Percentiles rank a stretch among this genome's conserved stretches.
Conservation (phyloP, 345 rosid genomes). For the Balakata baccata region DNA sequence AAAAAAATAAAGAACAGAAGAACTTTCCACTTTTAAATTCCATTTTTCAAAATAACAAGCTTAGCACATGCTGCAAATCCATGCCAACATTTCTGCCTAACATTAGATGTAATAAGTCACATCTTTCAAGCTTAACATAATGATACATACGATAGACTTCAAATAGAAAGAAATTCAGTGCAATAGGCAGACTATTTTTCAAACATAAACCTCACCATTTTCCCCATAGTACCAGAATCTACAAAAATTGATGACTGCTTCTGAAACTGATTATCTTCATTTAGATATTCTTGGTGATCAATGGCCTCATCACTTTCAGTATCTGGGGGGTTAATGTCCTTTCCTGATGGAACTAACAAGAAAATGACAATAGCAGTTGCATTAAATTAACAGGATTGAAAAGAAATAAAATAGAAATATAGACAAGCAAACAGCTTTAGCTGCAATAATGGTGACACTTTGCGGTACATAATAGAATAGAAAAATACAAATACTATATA, state of each 20-base stretch:
- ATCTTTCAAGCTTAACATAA: background rate
- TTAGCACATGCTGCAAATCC: slow-evolving; percentile 5
- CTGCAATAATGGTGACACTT: background rate
- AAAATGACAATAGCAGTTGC: slow-evolving; percentile 8
- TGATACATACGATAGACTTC: background rate
- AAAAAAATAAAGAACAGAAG: background rate
- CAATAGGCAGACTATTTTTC: background rate
- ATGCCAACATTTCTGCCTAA: background rate
- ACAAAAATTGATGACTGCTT: slow-evolving; percentile 20
- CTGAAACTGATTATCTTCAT: slow-evolving; percentile 30
- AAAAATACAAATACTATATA: background rate
- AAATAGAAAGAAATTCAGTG: slow-evolving; percentile 1
- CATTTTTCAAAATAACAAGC: background rate
- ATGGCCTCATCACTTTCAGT: slow-evolving; percentile 19
- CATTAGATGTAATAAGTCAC: background rate
- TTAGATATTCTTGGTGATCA: slow-evolving; percentile 13
- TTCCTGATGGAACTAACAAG: slow-evolving; percentile 24
- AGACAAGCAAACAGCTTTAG: background rate
- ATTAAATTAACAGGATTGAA: slow-evolving; percentile 7
- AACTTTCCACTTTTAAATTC: background rate
- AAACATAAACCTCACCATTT: slow-evolving; percentile 26
- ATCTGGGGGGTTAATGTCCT: slow-evolving; percentile 16
- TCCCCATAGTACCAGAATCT: slow-evolving; percentile 25
- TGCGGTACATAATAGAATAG: background rate
- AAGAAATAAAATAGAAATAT: slow-evolving; percentile 1